Evolutionary conservation across 2,329 filamentous ascomycete genomes (phyloP).

Genomic region (Fusarium tanahbumbuense): DNA sequence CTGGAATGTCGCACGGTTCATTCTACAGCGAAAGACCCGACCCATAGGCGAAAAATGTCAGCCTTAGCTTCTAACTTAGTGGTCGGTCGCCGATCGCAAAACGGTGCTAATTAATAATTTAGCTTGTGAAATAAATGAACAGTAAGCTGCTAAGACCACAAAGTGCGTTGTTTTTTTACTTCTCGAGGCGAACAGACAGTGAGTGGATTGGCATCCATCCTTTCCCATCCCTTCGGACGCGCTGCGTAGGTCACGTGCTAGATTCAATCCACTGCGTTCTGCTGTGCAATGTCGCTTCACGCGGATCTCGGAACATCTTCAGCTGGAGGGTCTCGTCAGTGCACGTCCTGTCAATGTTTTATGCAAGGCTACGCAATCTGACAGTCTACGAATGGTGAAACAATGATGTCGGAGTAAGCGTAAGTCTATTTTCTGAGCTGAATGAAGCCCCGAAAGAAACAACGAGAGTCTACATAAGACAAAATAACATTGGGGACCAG

Average conservation of each 20-base stretch:
- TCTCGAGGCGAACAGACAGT: not conserved
- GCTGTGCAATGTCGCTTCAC: not conserved
- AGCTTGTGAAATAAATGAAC: not conserved
- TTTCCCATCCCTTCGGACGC: not conserved
- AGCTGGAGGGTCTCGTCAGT: not conserved
- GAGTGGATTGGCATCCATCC: not conserved
- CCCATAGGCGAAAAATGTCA: conserved; percentile 14
- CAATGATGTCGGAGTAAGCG: not conserved
- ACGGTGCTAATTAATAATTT: not conserved
- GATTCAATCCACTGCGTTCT: not conserved
- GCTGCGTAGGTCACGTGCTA: not conserved
- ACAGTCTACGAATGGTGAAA: not conserved
- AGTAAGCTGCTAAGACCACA: not conserved
- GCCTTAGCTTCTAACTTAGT: conserved; percentile 1
- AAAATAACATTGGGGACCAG: not conserved
- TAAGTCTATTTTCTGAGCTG: not conserved
- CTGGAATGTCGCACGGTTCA: conserved; percentile 13
- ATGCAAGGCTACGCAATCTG: not conserved
- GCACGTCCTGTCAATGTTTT: not conserved
- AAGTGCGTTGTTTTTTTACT: not conserved
- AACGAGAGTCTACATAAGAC: not conserved
- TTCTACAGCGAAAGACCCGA: not conserved
- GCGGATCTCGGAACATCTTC: not conserved
- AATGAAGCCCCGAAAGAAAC: not conserved
- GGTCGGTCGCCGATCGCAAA: not conserved